These are phyloP conservation scores for Aspergillus nidulans DNA, from an alignment of 495 filamentous ascomycete species.

Conservation along the genomic window DNA sequence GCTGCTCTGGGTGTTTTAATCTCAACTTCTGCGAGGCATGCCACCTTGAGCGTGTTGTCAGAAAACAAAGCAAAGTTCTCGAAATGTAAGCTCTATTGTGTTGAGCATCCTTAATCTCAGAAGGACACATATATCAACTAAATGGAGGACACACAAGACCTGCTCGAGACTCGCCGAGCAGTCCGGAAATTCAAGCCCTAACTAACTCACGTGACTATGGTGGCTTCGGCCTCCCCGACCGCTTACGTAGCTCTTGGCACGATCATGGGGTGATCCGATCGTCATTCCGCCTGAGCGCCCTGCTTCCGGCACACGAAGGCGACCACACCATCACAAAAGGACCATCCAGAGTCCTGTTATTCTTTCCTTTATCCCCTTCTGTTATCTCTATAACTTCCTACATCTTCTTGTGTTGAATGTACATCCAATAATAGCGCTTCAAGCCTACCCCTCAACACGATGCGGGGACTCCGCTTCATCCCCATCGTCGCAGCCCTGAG, in stretches of 20 bases:
- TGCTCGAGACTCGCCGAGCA: too few relatives aligned
- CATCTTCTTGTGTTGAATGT: not conserved
- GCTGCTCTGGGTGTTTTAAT: too few relatives aligned
- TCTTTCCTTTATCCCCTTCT: not conserved
- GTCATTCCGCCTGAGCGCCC: not conserved
- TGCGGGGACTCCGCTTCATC: slow-evolving; percentile 34
- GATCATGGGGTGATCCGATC: not conserved
- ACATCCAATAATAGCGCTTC: not conserved
- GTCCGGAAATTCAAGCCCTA: too few relatives aligned
- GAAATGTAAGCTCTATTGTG: too few relatives aligned
- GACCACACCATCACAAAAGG: not conserved
- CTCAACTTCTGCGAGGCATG: too few relatives aligned
- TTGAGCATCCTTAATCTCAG: too few relatives aligned
- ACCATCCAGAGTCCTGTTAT: not conserved
- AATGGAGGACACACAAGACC: too few relatives aligned
- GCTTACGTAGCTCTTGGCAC: slow-evolving; percentile 19
- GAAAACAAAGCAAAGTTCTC: too few relatives aligned
- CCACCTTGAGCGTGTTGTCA: too few relatives aligned
- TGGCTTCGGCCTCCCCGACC: not conserved
- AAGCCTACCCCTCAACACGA: slow-evolving; percentile 15
- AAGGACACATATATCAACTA: too few relatives aligned
- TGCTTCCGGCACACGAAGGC: not conserved
- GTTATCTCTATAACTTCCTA: not conserved
- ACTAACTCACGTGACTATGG: not conserved
- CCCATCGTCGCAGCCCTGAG: slow-evolving; percentile 27